Evolutionary conservation across 768 basidiomycete genomes (phyloP).

Genomic region (Coprinellus micaceus): DNA sequence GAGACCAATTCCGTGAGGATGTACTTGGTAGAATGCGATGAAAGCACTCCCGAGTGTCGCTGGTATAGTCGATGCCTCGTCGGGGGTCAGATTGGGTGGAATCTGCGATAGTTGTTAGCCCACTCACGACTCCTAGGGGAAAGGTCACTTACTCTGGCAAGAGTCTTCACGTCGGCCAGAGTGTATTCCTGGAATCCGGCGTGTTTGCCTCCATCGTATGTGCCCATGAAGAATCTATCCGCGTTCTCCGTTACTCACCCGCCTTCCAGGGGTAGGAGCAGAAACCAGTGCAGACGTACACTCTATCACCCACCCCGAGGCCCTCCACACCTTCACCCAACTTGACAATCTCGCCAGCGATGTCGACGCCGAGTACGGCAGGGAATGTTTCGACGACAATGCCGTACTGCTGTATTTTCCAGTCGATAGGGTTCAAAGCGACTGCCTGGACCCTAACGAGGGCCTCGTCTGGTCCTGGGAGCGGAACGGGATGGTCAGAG

Average conservation of each 20-base stretch:
- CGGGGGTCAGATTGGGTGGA: slow-evolving; percentile 23
- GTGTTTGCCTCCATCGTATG: slow-evolving; percentile 25
- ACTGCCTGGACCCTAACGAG: slow-evolving; percentile 45
- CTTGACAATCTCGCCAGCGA: slow-evolving; percentile 46
- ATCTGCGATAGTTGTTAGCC: background rate
- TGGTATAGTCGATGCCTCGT: slow-evolving; percentile 41
- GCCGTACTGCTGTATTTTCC: slow-evolving; percentile 44
- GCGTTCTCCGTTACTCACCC: background rate
- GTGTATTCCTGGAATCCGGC: slow-evolving; percentile 43
- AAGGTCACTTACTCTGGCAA: slow-evolving; percentile 30
- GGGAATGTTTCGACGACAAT: slow-evolving; percentile 41
- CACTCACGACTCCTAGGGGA: too few species aligned
- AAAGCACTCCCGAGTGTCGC: slow-evolving; percentile 35
- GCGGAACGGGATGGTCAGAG: slow-evolving; percentile 27
- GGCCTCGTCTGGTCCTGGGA: slow-evolving; percentile 45
- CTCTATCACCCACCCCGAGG: slow-evolving; percentile 48
- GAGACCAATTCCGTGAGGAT: slow-evolving; percentile 22
- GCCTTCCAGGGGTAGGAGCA: too few species aligned
- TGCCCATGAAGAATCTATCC: slow-evolving; percentile 37
- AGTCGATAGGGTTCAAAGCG: slow-evolving; percentile 52
- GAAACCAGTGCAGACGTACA: slow-evolving; percentile 34
- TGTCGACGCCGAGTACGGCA: slow-evolving; percentile 45
- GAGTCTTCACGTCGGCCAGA: slow-evolving; percentile 31
- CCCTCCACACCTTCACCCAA: slow-evolving; percentile 46
- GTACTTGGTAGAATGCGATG: slow-evolving; percentile 28